Base-by-base conservation (phyloP, 2,329 filamentous ascomycete species). In the Plectosphaerella cucumerina region DNA sequence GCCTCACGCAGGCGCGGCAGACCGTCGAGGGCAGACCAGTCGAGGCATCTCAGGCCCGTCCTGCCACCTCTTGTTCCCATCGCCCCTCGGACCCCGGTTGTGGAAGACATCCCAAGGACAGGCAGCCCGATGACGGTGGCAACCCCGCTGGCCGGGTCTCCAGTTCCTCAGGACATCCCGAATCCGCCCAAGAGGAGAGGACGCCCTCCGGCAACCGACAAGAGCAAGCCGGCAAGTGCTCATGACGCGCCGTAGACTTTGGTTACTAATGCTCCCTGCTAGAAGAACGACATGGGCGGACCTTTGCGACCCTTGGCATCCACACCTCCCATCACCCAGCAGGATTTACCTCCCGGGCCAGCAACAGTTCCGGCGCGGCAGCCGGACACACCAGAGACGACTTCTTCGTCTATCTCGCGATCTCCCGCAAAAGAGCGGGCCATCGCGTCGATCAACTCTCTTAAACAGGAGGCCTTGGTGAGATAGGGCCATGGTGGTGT, bases 21-120 rank as follows among this genome's bases (percentile, higher is more conserved):
- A 35, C 74, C 74, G 4, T 69, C 73, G 15, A 69, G 73, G 50
- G 66, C 70, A 10, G 73, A 75, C 50, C 72, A 70, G 53, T 70
- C 62, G n/a, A 48, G 54, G 8, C 57, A 62, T 42, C 58, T 64
- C 9, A 60, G 56, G 20, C 61, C 68, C 11, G 56, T 62, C 15
- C 56, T 65, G n/a, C 68, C 68, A 14, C 65, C 65, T 11, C 58
- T 68, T 10, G 63, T 63, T 15, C 66, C 65, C 11, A 63, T 62
- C 22, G 60, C 62, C 3, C 35, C 53, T 14, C 47, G 44, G 37
- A 44, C 23, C 14, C 47, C 37, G 10, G 34, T 12, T 11, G n/a
- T n/a, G 20, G 31, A 34, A 9, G 18, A 11, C 21, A 15, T 17
- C 26, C 34, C 12, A 18, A 37, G 31, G 20, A 23, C 6, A 15